Percentiles rank a stretch among this genome's conserved stretches.
phyloP scores from a whole-genome alignment of 2,329 filamentous ascomycete genomes.

The Fusarium sp. region DNA sequence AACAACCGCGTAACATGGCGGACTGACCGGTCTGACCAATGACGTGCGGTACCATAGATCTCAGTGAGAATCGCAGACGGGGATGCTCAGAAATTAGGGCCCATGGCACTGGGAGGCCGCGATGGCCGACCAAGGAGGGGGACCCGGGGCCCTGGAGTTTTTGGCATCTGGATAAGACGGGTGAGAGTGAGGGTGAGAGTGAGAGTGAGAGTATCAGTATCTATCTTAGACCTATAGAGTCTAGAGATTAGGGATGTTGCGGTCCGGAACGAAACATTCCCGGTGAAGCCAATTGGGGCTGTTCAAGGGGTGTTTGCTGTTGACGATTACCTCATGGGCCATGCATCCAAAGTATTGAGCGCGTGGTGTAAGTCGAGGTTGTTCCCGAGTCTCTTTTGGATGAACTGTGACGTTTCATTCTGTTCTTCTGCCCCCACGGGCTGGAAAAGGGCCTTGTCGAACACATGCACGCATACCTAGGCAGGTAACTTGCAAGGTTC shows the following conservation, averaged over 20 bases:
- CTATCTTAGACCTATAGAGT: no score
- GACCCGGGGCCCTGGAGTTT: neutral
- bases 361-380: constrained; percentile 22
- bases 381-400: constrained; percentile 18
- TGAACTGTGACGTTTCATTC: constrained; percentile 42
- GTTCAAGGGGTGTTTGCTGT: constrained; percentile 5
- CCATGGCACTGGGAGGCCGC: constrained; percentile 39
- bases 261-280: constrained; percentile 20
- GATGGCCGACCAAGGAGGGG: constrained; percentile 13
- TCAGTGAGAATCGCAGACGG: constrained; percentile 38
- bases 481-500: constrained; percentile 8
- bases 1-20: constrained; percentile 8
- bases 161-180: neutral
- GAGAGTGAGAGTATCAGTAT: neutral
- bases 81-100: constrained; percentile 34
- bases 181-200: constrained; percentile 14
- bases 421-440: constrained; percentile 29
- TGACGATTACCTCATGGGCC: constrained; percentile 12
- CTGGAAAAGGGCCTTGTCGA: neutral
- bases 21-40: constrained; percentile 33
- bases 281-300: constrained; percentile 30
- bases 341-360: neutral
- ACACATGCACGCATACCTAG: no score
- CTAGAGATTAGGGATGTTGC: constrained; percentile 1
- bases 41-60: constrained; percentile 42